Evolutionary conservation across 805 yeast species (phyloP).

Genomic region (Priceomyces haplophilus): DNA sequence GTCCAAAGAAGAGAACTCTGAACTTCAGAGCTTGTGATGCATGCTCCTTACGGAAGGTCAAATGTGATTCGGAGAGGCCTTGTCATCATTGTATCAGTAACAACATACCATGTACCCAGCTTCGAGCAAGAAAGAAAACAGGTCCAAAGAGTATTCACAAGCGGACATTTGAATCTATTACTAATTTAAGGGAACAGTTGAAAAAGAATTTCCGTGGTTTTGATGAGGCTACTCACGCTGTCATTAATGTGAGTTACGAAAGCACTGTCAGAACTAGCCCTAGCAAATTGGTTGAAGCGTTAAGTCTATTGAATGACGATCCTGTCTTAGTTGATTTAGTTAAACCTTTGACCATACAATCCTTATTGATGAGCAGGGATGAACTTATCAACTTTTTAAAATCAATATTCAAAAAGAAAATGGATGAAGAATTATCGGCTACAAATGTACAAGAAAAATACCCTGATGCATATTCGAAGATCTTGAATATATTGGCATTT

Average conservation of each 20-base stretch:
- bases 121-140: constrained; percentile 30
- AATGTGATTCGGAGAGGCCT: constrained; percentile 30
- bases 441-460: constrained; percentile 11
- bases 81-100: constrained; percentile 32
- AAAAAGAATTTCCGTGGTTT: neutral
- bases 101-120: constrained; percentile 32
- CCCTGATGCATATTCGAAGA: constrained; percentile 23
- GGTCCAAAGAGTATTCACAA: constrained; percentile 35
- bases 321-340: constrained; percentile 23
- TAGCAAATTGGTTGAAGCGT: constrained; percentile 19
- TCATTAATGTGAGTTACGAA: too few relatives aligned
- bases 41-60: constrained; percentile 35
- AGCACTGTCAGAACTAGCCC: too few relatives aligned
- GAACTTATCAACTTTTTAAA: constrained; percentile 22
- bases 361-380: constrained; percentile 19
- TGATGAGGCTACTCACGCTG: too few relatives aligned
- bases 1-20: constrained; percentile 22
- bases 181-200: neutral
- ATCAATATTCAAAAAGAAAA: neutral
- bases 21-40: constrained; percentile 30
- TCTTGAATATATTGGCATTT: constrained; percentile 23
- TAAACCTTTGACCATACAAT: constrained; percentile 26
- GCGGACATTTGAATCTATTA: constrained; percentile 24
- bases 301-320: constrained; percentile 22
- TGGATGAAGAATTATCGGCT: constrained; percentile 9